Percentiles rank a stretch among this genome's conserved stretches.
Conservation (phyloP, 768 basidiomycete species). For the Boletus pseudo-olivaceus region DNA sequence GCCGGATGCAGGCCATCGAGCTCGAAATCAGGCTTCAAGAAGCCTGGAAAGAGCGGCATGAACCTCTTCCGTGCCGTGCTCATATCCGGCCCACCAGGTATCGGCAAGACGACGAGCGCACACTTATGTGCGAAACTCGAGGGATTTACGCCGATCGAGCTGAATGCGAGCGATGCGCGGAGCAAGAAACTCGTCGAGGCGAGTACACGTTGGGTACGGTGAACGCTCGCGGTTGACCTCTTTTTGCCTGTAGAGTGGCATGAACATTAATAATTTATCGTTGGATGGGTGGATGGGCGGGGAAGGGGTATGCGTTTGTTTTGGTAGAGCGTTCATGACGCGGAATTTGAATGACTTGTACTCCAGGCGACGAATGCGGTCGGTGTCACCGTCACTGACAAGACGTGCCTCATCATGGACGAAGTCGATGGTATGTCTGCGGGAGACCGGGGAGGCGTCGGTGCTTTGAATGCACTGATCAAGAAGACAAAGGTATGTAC, state of each 20-base stretch:
- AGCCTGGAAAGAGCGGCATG: slow-evolving; percentile 89
- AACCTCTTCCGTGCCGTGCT: slow-evolving; percentile 83
- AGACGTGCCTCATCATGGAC: slow-evolving; percentile 94
- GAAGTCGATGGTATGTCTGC: slow-evolving; percentile 99
- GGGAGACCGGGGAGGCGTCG: slow-evolving; percentile 95
- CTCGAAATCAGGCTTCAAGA: slow-evolving; percentile 79
- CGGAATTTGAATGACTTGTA: neutral
- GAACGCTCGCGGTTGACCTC: neutral
- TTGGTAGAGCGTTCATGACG: neutral
- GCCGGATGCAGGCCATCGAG: slow-evolving; percentile 58
- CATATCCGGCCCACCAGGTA: slow-evolving; percentile 92
- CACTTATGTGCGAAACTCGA: slow-evolving; percentile 89
- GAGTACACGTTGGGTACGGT: neutral
- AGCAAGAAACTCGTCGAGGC: slow-evolving; percentile 98
- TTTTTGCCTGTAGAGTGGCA: slow-evolving; percentile 57
- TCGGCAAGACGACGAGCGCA: slow-evolving; percentile 96
- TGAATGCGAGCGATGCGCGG: slow-evolving; percentile 93
- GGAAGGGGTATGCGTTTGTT: slow-evolving; percentile 41
- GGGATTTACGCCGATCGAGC: slow-evolving; percentile 89
- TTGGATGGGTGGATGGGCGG: slow-evolving; percentile 83
- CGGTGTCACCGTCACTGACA: slow-evolving; percentile 73
- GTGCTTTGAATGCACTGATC: slow-evolving; percentile 86
- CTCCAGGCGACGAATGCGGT: slow-evolving; percentile 56
- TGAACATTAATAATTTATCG: slow-evolving; percentile 86
- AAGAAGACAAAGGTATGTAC: slow-evolving; percentile 79